A percentile compares a stretch with the other conserved stretches of the same genome.
These are phyloP conservation scores for Diphasiastrum complanatum DNA, from an alignment of 83 land plant genomes.

Conservation along the genomic window DNA sequence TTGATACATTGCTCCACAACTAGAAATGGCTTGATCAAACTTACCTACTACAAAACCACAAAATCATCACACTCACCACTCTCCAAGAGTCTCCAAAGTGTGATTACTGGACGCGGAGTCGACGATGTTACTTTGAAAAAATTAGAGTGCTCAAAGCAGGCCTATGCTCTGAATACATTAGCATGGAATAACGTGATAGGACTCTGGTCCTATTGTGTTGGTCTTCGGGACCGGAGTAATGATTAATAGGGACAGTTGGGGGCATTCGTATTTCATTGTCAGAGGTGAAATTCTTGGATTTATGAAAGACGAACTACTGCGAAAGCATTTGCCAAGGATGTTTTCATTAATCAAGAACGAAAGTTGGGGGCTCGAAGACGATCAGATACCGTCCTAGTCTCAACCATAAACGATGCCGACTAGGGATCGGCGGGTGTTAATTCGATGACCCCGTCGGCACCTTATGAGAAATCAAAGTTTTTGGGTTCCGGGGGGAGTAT, in stretches of 20 bases:
- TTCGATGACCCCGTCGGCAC: slow-evolving; percentile 42
- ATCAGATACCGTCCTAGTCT: slow-evolving; percentile 60
- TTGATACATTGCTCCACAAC: too few species aligned
- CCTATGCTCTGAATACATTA: slow-evolving; percentile 41
- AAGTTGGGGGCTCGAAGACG: slow-evolving; percentile 67
- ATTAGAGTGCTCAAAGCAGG: slow-evolving; percentile 40
- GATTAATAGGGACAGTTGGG: slow-evolving; percentile 61
- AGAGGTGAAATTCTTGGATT: slow-evolving; percentile 79
- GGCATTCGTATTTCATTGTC: slow-evolving; percentile 72
- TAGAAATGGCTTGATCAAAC: too few species aligned
- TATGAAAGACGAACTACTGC: slow-evolving; percentile 70
- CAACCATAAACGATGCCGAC: slow-evolving; percentile 47
- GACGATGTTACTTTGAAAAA: slow-evolving; percentile 41
- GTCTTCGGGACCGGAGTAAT: slow-evolving; percentile 54
- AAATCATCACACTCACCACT: too few species aligned
- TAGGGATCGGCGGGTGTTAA: slow-evolving; percentile 42
- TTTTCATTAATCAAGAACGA: slow-evolving; percentile 77
- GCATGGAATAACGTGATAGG: slow-evolving; percentile 41
- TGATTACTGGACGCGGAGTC: too few species aligned
- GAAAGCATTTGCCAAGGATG: slow-evolving; percentile 80
- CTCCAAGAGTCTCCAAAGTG: too few species aligned
- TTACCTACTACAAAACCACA: too few species aligned
- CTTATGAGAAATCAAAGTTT: slow-evolving; percentile 44
- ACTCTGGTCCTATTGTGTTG: slow-evolving; percentile 42
- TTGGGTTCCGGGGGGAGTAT: slow-evolving; percentile 49